phyloP scores from a whole-genome alignment of 1,284 basidiomycete species.

The Cryptococcus sp. region DNA sequence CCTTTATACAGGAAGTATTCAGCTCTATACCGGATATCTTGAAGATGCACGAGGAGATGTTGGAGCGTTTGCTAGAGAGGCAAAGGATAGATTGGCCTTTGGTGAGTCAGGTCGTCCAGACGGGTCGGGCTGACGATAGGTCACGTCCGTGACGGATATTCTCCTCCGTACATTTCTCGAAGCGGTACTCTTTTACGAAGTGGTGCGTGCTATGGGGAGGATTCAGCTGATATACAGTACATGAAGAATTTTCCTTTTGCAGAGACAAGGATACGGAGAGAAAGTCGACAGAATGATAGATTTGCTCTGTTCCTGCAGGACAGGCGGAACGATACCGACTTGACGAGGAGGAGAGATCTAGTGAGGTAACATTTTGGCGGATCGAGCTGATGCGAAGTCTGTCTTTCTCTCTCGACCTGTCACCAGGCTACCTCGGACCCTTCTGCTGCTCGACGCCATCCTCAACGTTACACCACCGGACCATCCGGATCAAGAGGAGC shows the following conservation, averaged over 20 bases:
- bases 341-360: constrained; percentile 64
- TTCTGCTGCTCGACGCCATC: constrained; percentile 64
- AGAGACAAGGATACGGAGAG: constrained; percentile 66
- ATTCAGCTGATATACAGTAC: constrained; percentile 16
- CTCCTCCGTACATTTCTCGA: constrained; percentile 60
- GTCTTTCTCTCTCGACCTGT: constrained; percentile 76
- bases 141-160: constrained; percentile 70
- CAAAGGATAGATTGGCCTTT: constrained; percentile 75
- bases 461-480: constrained; percentile 55
- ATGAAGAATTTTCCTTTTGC: constrained; percentile 67
- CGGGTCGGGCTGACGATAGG: constrained; percentile 9
- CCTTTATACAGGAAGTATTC: constrained; percentile 67
- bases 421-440: constrained; percentile 69
- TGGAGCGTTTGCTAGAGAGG: constrained; percentile 61
- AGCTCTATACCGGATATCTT: constrained; percentile 63
- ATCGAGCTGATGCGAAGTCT: constrained; percentile 49
- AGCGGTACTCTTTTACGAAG: constrained; percentile 26
- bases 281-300: constrained; percentile 58
- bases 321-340: constrained; percentile 56
- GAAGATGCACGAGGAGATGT: constrained; percentile 59
- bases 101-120: constrained; percentile 11
- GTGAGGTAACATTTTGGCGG: constrained; percentile 10
- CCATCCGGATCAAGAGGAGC: constrained; percentile 41
- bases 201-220: constrained; percentile 26
- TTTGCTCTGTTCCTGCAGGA: constrained; percentile 64